Evolutionary conservation across 768 basidiomycete species (phyloP).

Genomic region (Scleroderma bovista): DNA sequence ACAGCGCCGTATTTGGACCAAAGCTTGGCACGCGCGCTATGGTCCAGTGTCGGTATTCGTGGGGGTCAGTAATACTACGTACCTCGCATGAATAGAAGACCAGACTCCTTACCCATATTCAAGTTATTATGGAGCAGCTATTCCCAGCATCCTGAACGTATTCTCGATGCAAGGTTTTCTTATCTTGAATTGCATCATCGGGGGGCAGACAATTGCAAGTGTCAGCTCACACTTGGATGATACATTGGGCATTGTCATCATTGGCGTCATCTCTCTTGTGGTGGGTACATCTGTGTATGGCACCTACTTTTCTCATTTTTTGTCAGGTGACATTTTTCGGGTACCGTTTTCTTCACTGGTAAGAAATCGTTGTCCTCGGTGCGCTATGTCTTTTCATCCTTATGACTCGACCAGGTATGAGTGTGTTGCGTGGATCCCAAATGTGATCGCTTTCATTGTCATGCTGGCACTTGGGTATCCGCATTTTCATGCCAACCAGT

Average conservation of each 20-base stretch:
- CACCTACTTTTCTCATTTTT: background rate
- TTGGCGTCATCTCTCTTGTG: conserved; percentile 25
- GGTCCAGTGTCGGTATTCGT: conserved; percentile 50
- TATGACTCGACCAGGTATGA: conserved; percentile 64
- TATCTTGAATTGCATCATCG: conserved; percentile 55
- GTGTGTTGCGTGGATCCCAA: conserved; percentile 71
- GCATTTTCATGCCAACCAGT: conserved; percentile 43
- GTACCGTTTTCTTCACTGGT: conserved; percentile 57
- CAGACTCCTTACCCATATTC: background rate
- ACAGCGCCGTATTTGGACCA: conserved; percentile 47
- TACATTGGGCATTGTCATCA: conserved; percentile 30
- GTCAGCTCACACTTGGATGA: conserved; percentile 32
- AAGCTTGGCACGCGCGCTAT: conserved; percentile 54
- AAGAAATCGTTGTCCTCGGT: conserved; percentile 2
- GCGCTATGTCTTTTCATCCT: background rate
- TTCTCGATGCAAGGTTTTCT: conserved; percentile 51
- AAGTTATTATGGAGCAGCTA: conserved; percentile 36
- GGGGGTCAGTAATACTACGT: conserved; percentile 34
- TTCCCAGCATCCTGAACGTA: conserved; percentile 43
- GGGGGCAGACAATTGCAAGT: conserved; percentile 54
- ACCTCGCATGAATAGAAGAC: conserved; percentile 5
- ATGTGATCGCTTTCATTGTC: conserved; percentile 61
- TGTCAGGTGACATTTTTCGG: conserved; percentile 58
- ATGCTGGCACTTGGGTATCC: conserved; percentile 66
- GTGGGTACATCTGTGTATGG: conserved; percentile 9